A percentile compares a stretch with the other conserved stretches of the same genome.
Evolutionary conservation across 106 monocot species (phyloP).

Genomic region (Dendrobium catenatum): DNA sequence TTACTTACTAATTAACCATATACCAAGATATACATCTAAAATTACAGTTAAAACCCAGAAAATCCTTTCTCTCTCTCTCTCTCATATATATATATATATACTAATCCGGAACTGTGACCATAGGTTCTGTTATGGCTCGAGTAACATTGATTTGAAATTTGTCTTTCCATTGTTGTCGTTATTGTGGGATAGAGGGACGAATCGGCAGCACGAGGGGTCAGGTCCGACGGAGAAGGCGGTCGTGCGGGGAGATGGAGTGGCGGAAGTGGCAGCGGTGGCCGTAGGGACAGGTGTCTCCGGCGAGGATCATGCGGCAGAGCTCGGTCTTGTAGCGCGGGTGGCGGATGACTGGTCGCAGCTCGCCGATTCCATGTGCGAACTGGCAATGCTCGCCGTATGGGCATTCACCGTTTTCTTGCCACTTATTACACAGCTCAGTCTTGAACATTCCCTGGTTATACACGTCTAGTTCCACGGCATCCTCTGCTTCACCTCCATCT

Average conservation of each 20-base stretch:
- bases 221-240: background rate
- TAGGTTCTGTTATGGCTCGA: background rate
- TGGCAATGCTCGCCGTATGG: slow-evolving; percentile 88
- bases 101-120: background rate
- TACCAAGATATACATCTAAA: background rate
- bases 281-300: slow-evolving; percentile 60
- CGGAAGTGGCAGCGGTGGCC: slow-evolving; percentile 95
- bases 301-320: slow-evolving; percentile 78
- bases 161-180: background rate
- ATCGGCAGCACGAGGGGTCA: background rate
- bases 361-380: slow-evolving; percentile 79
- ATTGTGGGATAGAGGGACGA: background rate
- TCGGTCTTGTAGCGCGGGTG: slow-evolving; percentile 91
- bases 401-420: slow-evolving; percentile 73
- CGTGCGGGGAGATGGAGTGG: slow-evolving; percentile 42
- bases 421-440: slow-evolving; percentile 97
- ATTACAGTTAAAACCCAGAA: background rate
- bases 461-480: slow-evolving; percentile 65
- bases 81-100: background rate
- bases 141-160: background rate
- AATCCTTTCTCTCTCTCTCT: background rate
- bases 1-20: background rate
- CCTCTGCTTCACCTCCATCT: slow-evolving; percentile 8
- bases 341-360: slow-evolving; percentile 87
- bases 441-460: slow-evolving; percentile 96